Base-by-base conservation (phyloP, 139 green algal species). In the Coccomyxa sp. region DNA sequence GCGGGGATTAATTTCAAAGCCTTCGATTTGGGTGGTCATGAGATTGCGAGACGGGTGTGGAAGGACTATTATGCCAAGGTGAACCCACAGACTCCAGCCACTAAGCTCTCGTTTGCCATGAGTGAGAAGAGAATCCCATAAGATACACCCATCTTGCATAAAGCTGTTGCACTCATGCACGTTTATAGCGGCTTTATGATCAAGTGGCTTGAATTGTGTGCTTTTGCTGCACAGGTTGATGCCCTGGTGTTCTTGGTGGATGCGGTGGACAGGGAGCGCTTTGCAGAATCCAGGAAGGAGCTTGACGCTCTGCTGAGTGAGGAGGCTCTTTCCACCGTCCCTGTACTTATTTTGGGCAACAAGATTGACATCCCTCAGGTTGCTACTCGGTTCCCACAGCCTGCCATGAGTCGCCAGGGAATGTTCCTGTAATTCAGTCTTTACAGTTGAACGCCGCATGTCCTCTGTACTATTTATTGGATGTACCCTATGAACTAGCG, bases 51-150 rank as follows among this genome's bases (percentile, higher is more conserved):
- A 7, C 89, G 93, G 58, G 95, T 99, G 11, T 99, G 97, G 97
- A 98, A 98, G 87, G 97, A 99, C 85, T 99, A 99, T 80, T 99
- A 98, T 87, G 96, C 97, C 30, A 98, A 98, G 92, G 97, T 95
- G 63, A n/a, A 28, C 63, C 63, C 21, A 28, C 9, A 71, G 63
- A 71, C 63, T 71, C n/a, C 63, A 25, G 63, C 63, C 45, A 10
- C 71, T n/a, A n/a, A n/a, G 79, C 68, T 25, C 45, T 51, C 71
- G 32, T 67, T 67, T 68, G 51, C 51, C 18, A 25, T 81, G 38
- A 67, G 16, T 71, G 51, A 23, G n/a, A 60, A 28, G 12, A 59
- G 0, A 7, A 45, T 60, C 67, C 11, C 67, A 25, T 0, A 0
- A 30, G 9, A 71, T 51, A 51, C 38, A 7, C 38, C 38, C 38